Base-by-base conservation (phyloP, 148 eudicot species). In the Oxyria digyna region DNA sequence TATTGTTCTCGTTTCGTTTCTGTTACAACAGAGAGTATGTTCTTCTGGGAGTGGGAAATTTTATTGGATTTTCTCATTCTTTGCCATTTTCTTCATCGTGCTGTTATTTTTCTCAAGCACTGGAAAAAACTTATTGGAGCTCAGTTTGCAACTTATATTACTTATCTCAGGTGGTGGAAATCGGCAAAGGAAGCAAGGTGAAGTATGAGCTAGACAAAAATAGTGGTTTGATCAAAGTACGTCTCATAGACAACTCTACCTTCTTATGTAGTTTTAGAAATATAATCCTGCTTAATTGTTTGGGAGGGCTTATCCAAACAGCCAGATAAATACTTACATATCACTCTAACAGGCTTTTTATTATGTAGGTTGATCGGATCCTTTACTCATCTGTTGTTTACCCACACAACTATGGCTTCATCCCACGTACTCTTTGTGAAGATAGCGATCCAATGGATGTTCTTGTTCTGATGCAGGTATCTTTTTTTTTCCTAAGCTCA, bases 321-420 rank as follows among this genome's bases (percentile, higher is more conserved):
- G 1, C 4, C 63, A 0, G 21, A 15, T 14, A 6, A 38, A 38
- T 38, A 38, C 41, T 38, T 38, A 38, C 41, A 38, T 5, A 7
- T 38, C 41, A 33, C 4, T 38, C 41, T 38, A 38, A 38, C 8
- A 5, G 4, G 7, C 4, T 49, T 18, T 42, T 54, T 76, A 46
- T 67, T 8, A 57, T 9, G 29, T 74, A 93, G 98, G 96, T 93
- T 74, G 96, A 89, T 77, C 84, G 96, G 65, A 75, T 92, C 45
- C 85, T 92, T 62, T 89, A 92, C 81, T 92, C 98, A 52, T 92
- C 98, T 14, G 91, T 93, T 69, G 98, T 93, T 32, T 93, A 93
- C 75, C 98, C 98, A 41, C 98, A 93, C 79, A 93, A 93, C 79
- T 93, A 89, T 78, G 98, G 98, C 49, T 93, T 93, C 83, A 87